Conservation (phyloP, 169 alveolate genomes). For the Nephromyces sp. region DNA sequence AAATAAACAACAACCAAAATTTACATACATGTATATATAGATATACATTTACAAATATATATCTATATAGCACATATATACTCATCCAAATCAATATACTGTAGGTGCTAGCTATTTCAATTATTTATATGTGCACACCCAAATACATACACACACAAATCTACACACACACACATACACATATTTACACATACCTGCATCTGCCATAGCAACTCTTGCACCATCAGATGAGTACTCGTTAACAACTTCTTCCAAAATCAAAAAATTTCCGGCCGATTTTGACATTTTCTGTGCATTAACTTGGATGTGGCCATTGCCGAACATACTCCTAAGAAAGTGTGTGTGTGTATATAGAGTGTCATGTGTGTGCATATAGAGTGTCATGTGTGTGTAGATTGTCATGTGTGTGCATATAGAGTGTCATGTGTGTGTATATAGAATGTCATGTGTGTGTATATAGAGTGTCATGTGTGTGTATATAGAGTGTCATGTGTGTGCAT, state of each 20-base stretch:
- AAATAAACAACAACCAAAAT: background rate
- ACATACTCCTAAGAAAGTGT: slow-evolving; percentile 81
- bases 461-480: too few species aligned
- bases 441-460: too few species aligned
- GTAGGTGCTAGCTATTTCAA: background rate
- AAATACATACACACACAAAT: background rate
- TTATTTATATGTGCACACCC: background rate
- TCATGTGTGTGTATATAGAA: slow-evolving; percentile 19
- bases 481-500: too few species aligned
- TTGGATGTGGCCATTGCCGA: slow-evolving; percentile 92
- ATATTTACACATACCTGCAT: slow-evolving; percentile 87
- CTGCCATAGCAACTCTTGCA: slow-evolving; percentile 92
- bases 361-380: background rate
- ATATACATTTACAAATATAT: slow-evolving; percentile 29
- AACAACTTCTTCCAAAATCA: slow-evolving; percentile 83
- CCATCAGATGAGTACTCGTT: slow-evolving; percentile 91
- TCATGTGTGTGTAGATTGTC: slow-evolving; percentile 22
- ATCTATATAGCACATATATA: background rate
- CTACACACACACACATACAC: background rate
- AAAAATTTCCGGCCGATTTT: slow-evolving; percentile 90
- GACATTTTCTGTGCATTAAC: slow-evolving; percentile 94
- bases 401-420: slow-evolving; percentile 21
- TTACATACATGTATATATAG: slow-evolving; percentile 3
- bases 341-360: slow-evolving; percentile 7
- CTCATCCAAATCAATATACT: background rate